Conservation (phyloP, 2,329 filamentous ascomycete species). For the Neodidymelliopsis sp. region DNA sequence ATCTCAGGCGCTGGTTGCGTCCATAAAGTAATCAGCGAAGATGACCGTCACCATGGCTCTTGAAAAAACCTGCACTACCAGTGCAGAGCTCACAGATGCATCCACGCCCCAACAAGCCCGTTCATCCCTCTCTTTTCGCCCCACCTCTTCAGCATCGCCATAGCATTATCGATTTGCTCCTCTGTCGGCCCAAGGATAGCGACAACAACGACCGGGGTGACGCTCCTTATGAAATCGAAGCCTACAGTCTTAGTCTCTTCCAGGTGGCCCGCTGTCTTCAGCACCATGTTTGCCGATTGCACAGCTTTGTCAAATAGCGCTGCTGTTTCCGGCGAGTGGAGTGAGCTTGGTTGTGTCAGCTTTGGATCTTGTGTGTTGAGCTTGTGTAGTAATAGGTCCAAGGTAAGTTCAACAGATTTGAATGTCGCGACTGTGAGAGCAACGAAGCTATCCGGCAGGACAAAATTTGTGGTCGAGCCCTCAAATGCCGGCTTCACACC, state of each 20-base stretch:
- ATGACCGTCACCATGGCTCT: too few relatives aligned
- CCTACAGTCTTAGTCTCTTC: slow-evolving; percentile 34
- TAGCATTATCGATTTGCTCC: slow-evolving; percentile 23
- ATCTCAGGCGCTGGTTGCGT: neutral
- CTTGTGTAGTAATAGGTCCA: slow-evolving; percentile 30
- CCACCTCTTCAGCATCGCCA: slow-evolving; percentile 37
- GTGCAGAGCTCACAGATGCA: slow-evolving; percentile 10
- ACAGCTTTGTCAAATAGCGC: slow-evolving; percentile 1
- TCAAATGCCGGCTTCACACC: slow-evolving; percentile 4
- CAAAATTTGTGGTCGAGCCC: slow-evolving; percentile 10
- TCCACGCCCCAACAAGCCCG: slow-evolving; percentile 16
- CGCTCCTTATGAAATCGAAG: slow-evolving; percentile 36
- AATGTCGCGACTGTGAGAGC: slow-evolving; percentile 34
- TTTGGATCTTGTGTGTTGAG: slow-evolving; percentile 15
- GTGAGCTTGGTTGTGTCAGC: too few relatives aligned
- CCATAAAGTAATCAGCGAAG: neutral
- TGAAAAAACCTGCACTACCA: neutral
- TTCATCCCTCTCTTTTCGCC: slow-evolving; percentile 20
- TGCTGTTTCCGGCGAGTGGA: too few relatives aligned
- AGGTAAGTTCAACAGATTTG: slow-evolving; percentile 27
- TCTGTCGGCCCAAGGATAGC: slow-evolving; percentile 26
- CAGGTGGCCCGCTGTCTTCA: slow-evolving; percentile 12
- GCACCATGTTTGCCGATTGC: slow-evolving; percentile 1
- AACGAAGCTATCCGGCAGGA: slow-evolving; percentile 31
- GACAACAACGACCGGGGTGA: slow-evolving; percentile 37